Base-by-base conservation (phyloP, 140 eudicot genomes). In the Erigeron philadelphicus region DNA sequence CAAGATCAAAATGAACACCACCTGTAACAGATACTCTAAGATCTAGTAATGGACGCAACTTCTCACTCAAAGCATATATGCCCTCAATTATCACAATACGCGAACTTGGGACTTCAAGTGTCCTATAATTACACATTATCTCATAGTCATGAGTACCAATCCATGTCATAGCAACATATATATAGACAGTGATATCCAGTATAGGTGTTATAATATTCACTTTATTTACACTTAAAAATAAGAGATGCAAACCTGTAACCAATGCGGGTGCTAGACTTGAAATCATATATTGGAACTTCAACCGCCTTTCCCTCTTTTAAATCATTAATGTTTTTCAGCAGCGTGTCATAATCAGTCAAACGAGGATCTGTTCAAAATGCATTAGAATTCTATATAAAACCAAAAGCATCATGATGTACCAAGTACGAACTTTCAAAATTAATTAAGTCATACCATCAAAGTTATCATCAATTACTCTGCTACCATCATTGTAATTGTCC, bases 1-100 rank as follows among this genome's bases (percentile, higher is more conserved):
- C 98, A 59, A 92, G 90, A 75, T 92, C 98, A 84, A 92, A 88
- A 70, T 92, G 98, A 61, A 92, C 95, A 17, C 98, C 98, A 64
- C 98, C 98, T 19, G 90, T 92, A 61, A 92, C 94, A 72, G 98
- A 92, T 70, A 92, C 90, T 73, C 92, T 83, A 74, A 92, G 98
- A 84, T 92, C 98, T 77, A 92, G 78, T 2, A 86, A 78, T 15
- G 96, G 98, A 45, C 96, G 87, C 65, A 92, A 66, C 46, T 88
- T 86, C 75, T 92, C 98, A 70, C 95, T 92, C 69, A 92, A 79
- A 57, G 96, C 98, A 66, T 92, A 92, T 72, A 92, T 92, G 2
- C 98, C 98, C 73, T 92, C 98, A 42, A 92, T 83, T 68, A 92
- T 84, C 85, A 92, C 92, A 73, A 92, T 84, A n/a, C 87, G 92